Evolutionary conservation across 495 filamentous ascomycete genomes (phyloP).

Genomic region (Peziza echinospora): DNA sequence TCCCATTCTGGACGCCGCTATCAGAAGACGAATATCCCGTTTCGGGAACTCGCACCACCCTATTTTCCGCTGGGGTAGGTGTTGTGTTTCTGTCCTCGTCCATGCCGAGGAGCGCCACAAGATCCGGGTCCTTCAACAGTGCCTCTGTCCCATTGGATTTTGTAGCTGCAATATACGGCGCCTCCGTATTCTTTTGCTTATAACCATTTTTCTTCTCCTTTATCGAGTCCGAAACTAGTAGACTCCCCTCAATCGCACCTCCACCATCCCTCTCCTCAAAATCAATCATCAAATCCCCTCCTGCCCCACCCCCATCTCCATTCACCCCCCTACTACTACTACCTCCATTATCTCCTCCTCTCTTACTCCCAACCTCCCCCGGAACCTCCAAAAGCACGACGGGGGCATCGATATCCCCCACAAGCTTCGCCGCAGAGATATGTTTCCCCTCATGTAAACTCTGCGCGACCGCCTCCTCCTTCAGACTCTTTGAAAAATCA

Average conservation of each 20-base stretch:
- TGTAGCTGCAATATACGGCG: too few species aligned
- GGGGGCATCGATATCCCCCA: background rate
- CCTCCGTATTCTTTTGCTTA: too few species aligned
- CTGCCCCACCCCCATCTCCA: background rate
- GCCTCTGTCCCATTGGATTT: background rate
- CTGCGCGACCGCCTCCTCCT: background rate
- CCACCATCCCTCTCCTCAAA: background rate
- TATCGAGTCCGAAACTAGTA: background rate
- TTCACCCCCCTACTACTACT: too few species aligned
- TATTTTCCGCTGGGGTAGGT: too few species aligned
- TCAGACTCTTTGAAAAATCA: background rate
- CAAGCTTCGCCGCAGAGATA: background rate
- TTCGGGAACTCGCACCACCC: background rate
- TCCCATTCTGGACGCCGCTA: background rate
- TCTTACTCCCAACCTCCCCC: too few species aligned
- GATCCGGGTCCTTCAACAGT: background rate
- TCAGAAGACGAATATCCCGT: background rate
- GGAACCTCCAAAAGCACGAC: background rate
- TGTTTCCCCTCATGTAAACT: background rate
- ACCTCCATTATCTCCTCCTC: background rate
- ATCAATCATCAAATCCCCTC: background rate
- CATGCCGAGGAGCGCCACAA: background rate
- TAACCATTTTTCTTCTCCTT: too few species aligned
- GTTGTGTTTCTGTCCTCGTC: background rate
- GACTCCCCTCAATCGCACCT: background rate